Evolutionary conservation across 495 filamentous ascomycete genomes (phyloP), one percentile per base, ranked within the genome.

Genomic region (Copromyces sp.): DNA sequence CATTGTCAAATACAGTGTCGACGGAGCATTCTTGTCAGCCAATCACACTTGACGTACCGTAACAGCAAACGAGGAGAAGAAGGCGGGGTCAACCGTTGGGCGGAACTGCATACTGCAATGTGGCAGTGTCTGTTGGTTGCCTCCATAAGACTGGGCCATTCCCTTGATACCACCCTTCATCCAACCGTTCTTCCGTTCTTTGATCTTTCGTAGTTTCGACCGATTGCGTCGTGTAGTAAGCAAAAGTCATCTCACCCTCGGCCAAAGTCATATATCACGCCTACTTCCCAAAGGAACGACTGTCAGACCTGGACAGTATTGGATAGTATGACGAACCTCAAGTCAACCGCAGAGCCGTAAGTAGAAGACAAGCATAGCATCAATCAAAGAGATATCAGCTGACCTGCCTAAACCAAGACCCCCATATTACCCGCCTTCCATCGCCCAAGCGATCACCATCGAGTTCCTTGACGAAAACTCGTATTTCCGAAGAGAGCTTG

Each of bases 401-500:
- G 3, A 61, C 53, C 29, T 32, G 16, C 24, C 11, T 32, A 24
- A 5, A 3, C 3, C 6, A 53, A 61, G 53, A 3, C 53, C 53
- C 1, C 53, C 47, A 1, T 61, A 61, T 12, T 61, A 61, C 29
- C 53, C 53, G 2, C 53, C 53, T 35, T 65, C 53, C 29, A 32
- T 65, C 14, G 2, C 53, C 53, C 1, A 1, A 17, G 1, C 0
- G 0, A 16, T 65, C 29, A 37, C 29, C 29, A 0, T 8, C 0
- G 0, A 4, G 0, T 35, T 65, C 53, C 1, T 35, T 9, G 1
- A 2, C 53, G 1, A 2, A 14, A 2, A 4, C 4, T 32, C 47
- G 47, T 0, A 0, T 11, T 1, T 59, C 5, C 81, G 78, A 37
- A 73, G 14, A 5, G 32, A 77, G 0, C 71, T 81, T 29, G 69